Evolutionary conservation across 2,329 filamentous ascomycete species (phyloP), one percentile per base, ranked within the genome.

Genomic region (Juglanconis juglandina): DNA sequence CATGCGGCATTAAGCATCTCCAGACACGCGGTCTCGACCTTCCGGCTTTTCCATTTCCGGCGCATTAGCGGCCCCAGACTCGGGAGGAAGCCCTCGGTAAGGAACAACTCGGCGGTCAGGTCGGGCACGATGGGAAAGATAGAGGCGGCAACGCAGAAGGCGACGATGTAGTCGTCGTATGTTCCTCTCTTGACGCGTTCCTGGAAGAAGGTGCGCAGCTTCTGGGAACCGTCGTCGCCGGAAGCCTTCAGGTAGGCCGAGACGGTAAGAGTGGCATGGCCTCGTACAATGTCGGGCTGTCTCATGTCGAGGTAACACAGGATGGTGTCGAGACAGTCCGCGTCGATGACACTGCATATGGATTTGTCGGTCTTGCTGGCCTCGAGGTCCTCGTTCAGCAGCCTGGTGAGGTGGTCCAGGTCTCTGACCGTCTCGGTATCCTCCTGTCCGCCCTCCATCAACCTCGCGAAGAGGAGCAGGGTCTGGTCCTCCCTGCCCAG

Each of bases 1-100:
- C 92, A 97, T 6, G 94, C 93, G 11, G 91, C 92, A 74, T 93
- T 96, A 60, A 99, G 81, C 76, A 99, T 86, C 69, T 97, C 91
- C 66, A 99, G 76, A 52, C 92, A 89, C 3, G 92, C 90, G 61
- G 90, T 88, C 74, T 96, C 92, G 30, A 98, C 89, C 68, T 91
- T 91, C 66, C 85, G 84, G 71, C 89, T 94, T 78, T 94, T 96
- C 79, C 89, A 90, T 71, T 88, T 92, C 66, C 87, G 85, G 65
- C 89, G 83, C 74, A 96, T 89, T 57, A 96, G 79, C 13, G 89
- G 86, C 14, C 89, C 87, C 6, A 98, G 82, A 58, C 86, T 88
- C 61, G 86, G 80, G 50, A 97, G 79, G 69, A 99, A 98, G 3
- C 91, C 91, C 66, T 96, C 91, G 41, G 87, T 92, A 59, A 98